A percentile compares a stretch with the other conserved stretches of the same genome.
These are phyloP conservation scores for Stenogyne calaminthoides DNA, from an alignment of 305 asterid species.

Conservation along the genomic window DNA sequence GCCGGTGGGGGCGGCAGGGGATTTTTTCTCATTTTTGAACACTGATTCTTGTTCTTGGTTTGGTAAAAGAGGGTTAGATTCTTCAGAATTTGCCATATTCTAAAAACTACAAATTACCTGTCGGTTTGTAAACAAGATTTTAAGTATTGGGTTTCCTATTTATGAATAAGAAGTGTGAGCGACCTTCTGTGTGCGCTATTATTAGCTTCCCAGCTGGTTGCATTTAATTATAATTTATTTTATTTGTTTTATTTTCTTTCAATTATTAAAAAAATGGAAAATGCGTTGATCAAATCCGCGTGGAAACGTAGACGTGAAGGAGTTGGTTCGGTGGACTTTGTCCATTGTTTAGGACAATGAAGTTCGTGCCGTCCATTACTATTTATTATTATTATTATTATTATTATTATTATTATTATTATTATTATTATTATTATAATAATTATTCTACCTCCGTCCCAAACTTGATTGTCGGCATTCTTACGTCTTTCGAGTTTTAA, in stretches of 20 bases:
- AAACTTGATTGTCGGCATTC: too few relatives aligned
- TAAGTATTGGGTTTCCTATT: not conserved
- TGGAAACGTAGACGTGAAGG: slow-evolving; percentile 13
- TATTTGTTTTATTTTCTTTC: not conserved
- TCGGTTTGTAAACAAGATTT: not conserved
- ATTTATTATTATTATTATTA: too few relatives aligned
- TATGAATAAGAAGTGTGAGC: not conserved
- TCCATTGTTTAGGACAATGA: too few relatives aligned
- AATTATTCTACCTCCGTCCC: too few relatives aligned
- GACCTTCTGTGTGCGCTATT: not conserved
- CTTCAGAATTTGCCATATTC: slow-evolving; percentile 62
- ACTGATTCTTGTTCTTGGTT: slow-evolving; percentile 40
- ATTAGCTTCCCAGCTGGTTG: slow-evolving; percentile 14
- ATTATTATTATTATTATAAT: too few relatives aligned
- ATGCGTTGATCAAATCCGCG: slow-evolving; percentile 5
- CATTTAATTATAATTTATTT: slow-evolving; percentile 8
- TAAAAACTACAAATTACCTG: not conserved
- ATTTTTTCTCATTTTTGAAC: slow-evolving; percentile 37
- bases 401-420: too few relatives aligned
- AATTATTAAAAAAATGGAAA: not conserved
- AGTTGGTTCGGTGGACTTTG: too few relatives aligned
- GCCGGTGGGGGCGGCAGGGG: slow-evolving; percentile 28
- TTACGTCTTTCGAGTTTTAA: too few relatives aligned
- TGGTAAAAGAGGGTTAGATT: slow-evolving; percentile 72
- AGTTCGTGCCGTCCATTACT: too few relatives aligned